Base-by-base conservation (phyloP, 495 filamentous ascomycete genomes). In the Platismatia glauca region DNA sequence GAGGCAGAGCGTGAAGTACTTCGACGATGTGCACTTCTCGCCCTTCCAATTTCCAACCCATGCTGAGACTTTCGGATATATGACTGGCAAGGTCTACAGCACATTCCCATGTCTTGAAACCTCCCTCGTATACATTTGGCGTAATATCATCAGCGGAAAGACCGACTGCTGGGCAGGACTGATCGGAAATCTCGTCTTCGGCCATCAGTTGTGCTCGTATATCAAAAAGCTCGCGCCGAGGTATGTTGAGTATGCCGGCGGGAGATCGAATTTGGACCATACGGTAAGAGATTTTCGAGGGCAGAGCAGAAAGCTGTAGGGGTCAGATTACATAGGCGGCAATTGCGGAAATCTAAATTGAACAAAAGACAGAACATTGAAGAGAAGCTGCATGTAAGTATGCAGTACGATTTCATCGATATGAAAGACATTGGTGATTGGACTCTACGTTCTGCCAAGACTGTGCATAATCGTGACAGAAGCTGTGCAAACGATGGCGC, bases 101-200 rank as follows among this genome's bases (percentile, higher is more conserved):
- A 75, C 94, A 96, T 75, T 98, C 94, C 94, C 94, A 98, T 66
- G 90, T 96, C 77, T 98, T 97, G 75, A 97, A 92, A n/a, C 94
- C 94, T 43, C 94, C 94, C 72, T 98, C 94, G 73, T 98, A 98
- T 69, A 97, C 85, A 64, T 88, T 87, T 16, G 90, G 89, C 71
- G 85, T 88, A 69, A 98, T 85, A 71, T 98, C 94, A 69, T 89
- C 79, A 20, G 57, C 43, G 20, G 64, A 57, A 35, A 64, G 52
- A 57, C 71, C 48, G 20, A 55, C 43, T 29, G 37, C 34, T 58
- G 58, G 31, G 20, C 13, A 31, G 22, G 66, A 44, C 35, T 67
- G 46, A 37, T 81, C 72, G 16, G 72, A 67, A 29, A 71, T 74
- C 43, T 78, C 80, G 63, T 89, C 89, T 74, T 97, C 91, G 44